Percentiles rank a stretch among this genome's conserved stretches.
Evolutionary conservation across 1,284 basidiomycete species (phyloP).

Genomic region (Cryptococcus sp.): DNA sequence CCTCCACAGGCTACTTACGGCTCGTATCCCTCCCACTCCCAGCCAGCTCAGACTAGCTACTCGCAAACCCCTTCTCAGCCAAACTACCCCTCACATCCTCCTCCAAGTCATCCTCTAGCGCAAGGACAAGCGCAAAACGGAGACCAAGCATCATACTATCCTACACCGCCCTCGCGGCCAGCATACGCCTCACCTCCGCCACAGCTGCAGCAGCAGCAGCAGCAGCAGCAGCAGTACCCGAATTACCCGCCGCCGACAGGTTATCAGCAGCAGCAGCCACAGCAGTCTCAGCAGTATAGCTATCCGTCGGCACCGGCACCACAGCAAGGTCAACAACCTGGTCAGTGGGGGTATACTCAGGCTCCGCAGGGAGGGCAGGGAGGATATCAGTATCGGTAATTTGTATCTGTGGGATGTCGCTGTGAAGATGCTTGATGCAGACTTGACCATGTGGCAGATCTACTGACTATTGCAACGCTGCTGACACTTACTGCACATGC

Average conservation of each 20-base stretch:
- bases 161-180: conserved; percentile 13
- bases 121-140: too few species aligned
- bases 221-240: conserved; percentile 3
- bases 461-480: too few species aligned
- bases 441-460: too few species aligned
- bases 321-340: conserved; percentile 1
- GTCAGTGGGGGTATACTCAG: conserved; percentile 1
- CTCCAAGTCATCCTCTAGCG: conserved; percentile 3
- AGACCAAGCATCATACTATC: conserved; percentile 6
- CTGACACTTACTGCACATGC: too few species aligned
- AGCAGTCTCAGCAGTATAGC: conserved; percentile 12
- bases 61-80: conserved; percentile 11
- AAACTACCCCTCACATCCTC: conserved; percentile 11
- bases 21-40: conserved; percentile 16
- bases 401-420: too few species aligned
- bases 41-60: conserved; percentile 16
- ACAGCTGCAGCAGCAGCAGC: too few species aligned
- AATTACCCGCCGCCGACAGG: conserved; percentile 1
- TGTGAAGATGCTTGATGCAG: too few species aligned
- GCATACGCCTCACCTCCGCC: conserved; percentile 9
- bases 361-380: conserved; percentile 12
- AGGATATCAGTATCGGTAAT: conserved; percentile 21
- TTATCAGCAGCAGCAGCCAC: conserved; percentile 1
- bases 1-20: too few species aligned
- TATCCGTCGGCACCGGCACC: conserved; percentile 8